Evolutionary conservation across 1,284 basidiomycete species (phyloP).

Genomic region (Ceratobasidium sp.): DNA sequence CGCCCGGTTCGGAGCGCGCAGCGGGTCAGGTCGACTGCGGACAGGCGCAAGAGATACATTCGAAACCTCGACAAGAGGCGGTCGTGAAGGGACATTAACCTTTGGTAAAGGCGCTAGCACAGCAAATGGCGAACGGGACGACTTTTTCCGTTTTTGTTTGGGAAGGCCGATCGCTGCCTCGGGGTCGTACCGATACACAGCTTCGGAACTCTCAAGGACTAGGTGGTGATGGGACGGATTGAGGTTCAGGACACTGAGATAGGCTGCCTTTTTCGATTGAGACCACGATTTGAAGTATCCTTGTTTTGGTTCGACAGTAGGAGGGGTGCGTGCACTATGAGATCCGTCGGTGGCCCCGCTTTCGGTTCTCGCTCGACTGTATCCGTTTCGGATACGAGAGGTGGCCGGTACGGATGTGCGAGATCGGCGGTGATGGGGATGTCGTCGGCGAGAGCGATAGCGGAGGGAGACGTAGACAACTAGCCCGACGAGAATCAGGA

Average conservation of each 20-base stretch:
- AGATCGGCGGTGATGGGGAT: neutral
- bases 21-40: neutral
- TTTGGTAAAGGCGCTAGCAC: conserved; percentile 10
- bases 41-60: neutral
- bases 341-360: conserved; percentile 7
- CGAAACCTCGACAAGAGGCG: neutral
- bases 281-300: conserved; percentile 29
- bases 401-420: conserved; percentile 18
- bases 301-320: neutral
- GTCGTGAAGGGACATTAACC: neutral
- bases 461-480: conserved; percentile 4
- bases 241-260: conserved; percentile 1
- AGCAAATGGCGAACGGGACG: neutral
- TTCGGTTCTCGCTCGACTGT: conserved; percentile 3
- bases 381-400: conserved; percentile 21
- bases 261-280: neutral
- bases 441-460: neutral
- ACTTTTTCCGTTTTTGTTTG: neutral
- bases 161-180: neutral
- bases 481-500: neutral
- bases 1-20: neutral
- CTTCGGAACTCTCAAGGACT: neutral
- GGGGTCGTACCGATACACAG: conserved; percentile 21
- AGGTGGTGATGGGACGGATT: neutral
- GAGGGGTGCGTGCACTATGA: neutral